Conservation (phyloP, 2,329 filamentous ascomycete genomes). For the Colletotrichum karsti region DNA sequence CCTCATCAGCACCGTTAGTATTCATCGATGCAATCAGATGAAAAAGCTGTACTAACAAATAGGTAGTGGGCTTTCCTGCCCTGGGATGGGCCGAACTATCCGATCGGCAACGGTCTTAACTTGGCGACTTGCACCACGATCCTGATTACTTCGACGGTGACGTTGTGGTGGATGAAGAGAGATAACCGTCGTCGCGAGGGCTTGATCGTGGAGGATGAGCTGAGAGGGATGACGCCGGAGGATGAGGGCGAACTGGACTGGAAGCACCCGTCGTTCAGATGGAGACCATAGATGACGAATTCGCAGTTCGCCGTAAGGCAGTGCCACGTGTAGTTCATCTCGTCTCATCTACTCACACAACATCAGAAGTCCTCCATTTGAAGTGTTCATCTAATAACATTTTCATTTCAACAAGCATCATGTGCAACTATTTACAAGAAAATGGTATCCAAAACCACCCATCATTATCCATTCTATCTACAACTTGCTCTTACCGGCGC, state of each 20-base stretch:
- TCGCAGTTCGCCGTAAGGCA: neutral
- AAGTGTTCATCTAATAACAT: neutral
- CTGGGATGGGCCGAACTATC: conserved; percentile 70
- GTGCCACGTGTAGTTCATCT: neutral
- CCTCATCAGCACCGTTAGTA: neutral
- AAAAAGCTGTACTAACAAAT: neutral
- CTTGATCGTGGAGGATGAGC: conserved; percentile 47
- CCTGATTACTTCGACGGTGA: conserved; percentile 55
- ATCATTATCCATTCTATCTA: neutral
- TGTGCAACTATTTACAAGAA: conserved; percentile 1
- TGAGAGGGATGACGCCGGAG: conserved; percentile 60
- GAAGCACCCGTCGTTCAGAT: conserved; percentile 72
- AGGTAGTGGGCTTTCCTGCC: conserved; percentile 67
- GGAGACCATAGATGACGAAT: conserved; percentile 44
- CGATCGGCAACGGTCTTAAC: conserved; percentile 77
- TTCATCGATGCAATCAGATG: neutral
- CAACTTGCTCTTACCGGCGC: conserved; percentile 24
- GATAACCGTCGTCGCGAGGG: conserved; percentile 58
- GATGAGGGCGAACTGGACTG: conserved; percentile 71
- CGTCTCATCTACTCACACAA: neutral
- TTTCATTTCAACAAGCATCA: neutral
- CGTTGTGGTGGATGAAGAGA: conserved; percentile 68
- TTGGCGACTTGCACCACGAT: conserved; percentile 67
- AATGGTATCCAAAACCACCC: neutral
- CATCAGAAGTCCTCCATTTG: neutral